Evolutionary conservation across 202 grass and related monocot species (phyloP), one percentile per base, ranked within the genome.

Genomic region (Musa balbisiana): DNA sequence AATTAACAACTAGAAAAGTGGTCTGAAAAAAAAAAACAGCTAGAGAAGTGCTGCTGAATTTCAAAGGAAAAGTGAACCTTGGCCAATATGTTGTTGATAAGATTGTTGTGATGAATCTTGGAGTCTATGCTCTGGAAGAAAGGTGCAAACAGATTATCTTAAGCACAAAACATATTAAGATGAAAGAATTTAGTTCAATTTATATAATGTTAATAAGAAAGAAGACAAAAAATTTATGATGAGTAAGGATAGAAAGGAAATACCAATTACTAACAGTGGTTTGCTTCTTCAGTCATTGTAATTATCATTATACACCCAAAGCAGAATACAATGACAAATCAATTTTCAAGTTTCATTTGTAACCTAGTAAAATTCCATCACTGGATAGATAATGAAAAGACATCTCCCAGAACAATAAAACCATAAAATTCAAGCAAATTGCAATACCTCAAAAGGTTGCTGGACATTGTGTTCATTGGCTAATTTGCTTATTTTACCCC

Each of bases 41-140:
- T 76, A 22, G 55, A 78, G 22, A 25, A 75, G 53, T 55, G 26
- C 62, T 17, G 13, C 11, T 69, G 70, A 52, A 25, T 74, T 22
- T 49, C 59, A 55, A 51, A 52, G 21, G 71, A 74, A 82, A 52
- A 49, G 60, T 43, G 13, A 76, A 98, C 94, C 94, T 98, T 98
- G 26, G 94, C 94, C 78, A 98, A 84, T 80, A 98, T 98, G 70
- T 98, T 98, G 81, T 98, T 98, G 83, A 98, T 94, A 68, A 98
- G 88, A 86, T 98, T 98, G 83, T 98, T 98, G 91, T 98, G 94
- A 84, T 98, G 94, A 79, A 98, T 98, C 94, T 98, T 98, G 51
- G 94, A 98, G 84, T 98, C 94, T 87, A 98, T 60, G 52, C 94
- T 88, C 94, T 98, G 91, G 70, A 93, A 89, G 62, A 83, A 85